Evolutionary conservation across 2,329 filamentous ascomycete genomes (phyloP), one percentile per base, ranked within the genome.

Genomic region (Elsinoe australis): DNA sequence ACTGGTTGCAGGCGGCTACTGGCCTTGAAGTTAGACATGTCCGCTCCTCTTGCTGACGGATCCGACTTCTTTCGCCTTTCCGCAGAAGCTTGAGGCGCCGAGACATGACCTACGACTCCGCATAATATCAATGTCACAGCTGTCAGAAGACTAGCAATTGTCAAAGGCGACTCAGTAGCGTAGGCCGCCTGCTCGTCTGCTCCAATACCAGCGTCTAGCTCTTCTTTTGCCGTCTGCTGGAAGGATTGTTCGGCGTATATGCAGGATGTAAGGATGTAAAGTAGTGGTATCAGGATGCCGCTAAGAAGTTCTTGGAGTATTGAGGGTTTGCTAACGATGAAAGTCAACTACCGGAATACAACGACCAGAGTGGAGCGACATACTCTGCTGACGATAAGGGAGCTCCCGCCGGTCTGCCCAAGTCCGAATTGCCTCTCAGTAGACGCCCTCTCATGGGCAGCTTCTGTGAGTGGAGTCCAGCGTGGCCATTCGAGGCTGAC

Each of bases 251-350:
- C 69, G 12, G 71, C 58, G n/a, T 29, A 15, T 17, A 44, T 12
- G 12, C 17, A 17, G 5, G 70, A 69, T 5, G 69, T 69, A 45
- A 74, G 61, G 47, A 74, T 54, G 50, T 67, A 74, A 4, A 72
- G 72, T 19, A 74, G 61, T 5, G 71, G 70, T 19, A 75, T 61
- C 22, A 78, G 61, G 47, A 75, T 54, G 18, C 72, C 73, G 4
- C 72, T 72, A 49, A 76, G 52, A 4, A 70, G 60, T 57, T 78
- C 73, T 19, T 67, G 62, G 12, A 71, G 67, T 9, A 44, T 3
- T 17, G 39, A 32, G 5, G 24, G 17, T 18, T 5, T 12, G 14
- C 39, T 44, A 12, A 3, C n/a, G 15, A 12, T 14, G 17, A 19
- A 21, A 29, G 39, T 17, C 9, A 32, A 15, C 18, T n/a, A 17